Evolutionary conservation across 345 rosid genomes (phyloP).

Genomic region (Limnanthes douglasii): DNA sequence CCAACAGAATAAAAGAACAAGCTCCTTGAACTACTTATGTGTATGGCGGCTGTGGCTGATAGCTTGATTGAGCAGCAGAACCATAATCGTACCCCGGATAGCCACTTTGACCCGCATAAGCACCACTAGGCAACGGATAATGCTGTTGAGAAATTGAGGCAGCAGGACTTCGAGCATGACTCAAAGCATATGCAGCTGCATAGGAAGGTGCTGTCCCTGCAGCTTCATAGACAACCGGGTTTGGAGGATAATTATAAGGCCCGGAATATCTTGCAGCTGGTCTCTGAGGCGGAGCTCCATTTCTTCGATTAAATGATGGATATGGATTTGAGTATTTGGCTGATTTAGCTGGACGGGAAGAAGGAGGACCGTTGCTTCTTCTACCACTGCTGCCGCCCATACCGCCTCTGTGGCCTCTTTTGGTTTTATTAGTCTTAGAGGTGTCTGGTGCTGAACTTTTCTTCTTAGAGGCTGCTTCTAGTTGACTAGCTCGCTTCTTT

Average conservation of each 20-base stretch:
- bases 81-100: conserved; percentile 21
- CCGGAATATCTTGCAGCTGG: conserved; percentile 27
- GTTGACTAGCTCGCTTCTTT: conserved; percentile 22
- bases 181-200: conserved; percentile 13
- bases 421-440: conserved; percentile 28
- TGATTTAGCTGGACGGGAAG: conserved; percentile 28
- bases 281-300: conserved; percentile 21
- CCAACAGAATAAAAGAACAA: no score
- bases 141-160: conserved; percentile 24
- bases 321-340: conserved; percentile 23
- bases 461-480: conserved; percentile 35
- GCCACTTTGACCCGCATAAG: conserved; percentile 19
- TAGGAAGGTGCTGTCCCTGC: conserved; percentile 12
- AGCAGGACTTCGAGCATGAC: conserved; percentile 21
- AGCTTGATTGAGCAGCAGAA: conserved; percentile 12
- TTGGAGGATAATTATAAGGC: conserved; percentile 22
- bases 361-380: conserved; percentile 16
- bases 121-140: conserved; percentile 15
- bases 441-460: conserved; percentile 18
- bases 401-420: no score
- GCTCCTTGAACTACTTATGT: no score
- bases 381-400: conserved; percentile 11
- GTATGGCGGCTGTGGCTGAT: conserved; percentile 21
- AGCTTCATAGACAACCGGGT: conserved; percentile 25
- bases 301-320: conserved; percentile 21